These are phyloP conservation scores for Margaritispora aquatica DNA, from an alignment of 495 filamentous ascomycete genomes.

Conservation along the genomic window DNA sequence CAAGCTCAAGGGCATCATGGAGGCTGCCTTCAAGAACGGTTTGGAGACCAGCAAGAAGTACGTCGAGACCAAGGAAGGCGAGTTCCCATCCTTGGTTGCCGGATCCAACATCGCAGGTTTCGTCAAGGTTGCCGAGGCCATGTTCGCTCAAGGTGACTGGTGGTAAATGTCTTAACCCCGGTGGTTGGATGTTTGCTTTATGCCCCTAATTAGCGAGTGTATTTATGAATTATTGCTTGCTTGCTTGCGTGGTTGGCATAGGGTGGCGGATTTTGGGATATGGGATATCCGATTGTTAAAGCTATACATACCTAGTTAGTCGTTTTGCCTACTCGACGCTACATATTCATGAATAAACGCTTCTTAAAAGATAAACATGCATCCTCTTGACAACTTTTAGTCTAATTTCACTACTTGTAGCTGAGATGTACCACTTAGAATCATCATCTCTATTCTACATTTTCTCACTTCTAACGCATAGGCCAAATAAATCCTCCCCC, in stretches of 20 bases:
- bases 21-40: constrained; percentile 87
- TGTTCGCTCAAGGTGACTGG: constrained; percentile 97
- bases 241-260: background rate
- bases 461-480: no score
- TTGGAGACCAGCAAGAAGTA: constrained; percentile 86
- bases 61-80: constrained; percentile 66
- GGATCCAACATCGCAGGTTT: constrained; percentile 97
- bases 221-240: background rate
- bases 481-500: no score
- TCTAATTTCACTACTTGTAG: no score
- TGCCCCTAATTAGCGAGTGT: background rate
- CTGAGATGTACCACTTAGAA: no score
- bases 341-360: background rate
- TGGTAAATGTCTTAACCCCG: constrained; percentile 44
- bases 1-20: constrained; percentile 92
- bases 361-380: no score
- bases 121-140: constrained; percentile 89
- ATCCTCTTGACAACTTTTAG: no score
- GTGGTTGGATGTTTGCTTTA: background rate
- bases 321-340: background rate
- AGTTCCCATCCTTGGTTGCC: constrained; percentile 83
- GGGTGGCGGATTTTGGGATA: background rate
- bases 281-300: background rate
- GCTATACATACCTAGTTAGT: background rate
- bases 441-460: no score